Percentiles rank a stretch among this genome's conserved stretches.
These are phyloP conservation scores for Austroboletus olivaceoglutinosus DNA, from an alignment of 1,284 basidiomycete species.

Conservation along the genomic window DNA sequence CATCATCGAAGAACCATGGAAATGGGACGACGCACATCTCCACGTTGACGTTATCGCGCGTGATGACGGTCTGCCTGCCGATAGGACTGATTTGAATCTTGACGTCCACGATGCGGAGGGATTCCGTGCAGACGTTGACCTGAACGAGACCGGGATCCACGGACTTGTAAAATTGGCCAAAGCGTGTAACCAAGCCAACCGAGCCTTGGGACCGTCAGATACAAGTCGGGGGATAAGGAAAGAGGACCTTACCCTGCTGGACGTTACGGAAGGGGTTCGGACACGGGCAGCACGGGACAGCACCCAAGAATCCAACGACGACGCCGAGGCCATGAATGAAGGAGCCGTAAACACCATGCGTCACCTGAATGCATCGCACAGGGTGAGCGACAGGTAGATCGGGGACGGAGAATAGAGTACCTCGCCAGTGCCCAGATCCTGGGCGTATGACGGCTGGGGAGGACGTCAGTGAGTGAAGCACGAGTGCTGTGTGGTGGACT, in stretches of 20 bases:
- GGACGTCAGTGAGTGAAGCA: slow-evolving; percentile 12
- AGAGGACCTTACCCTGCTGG: slow-evolving; percentile 58
- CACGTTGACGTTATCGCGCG: slow-evolving; percentile 87
- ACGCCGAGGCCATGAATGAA: slow-evolving; percentile 68
- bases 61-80: slow-evolving; percentile 82
- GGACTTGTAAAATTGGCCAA: slow-evolving; percentile 92
- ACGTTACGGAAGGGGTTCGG: slow-evolving; percentile 80
- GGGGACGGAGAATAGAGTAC: slow-evolving; percentile 27
- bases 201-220: slow-evolving; percentile 51
- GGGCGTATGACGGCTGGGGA: slow-evolving; percentile 78
- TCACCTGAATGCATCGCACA: slow-evolving; percentile 41
- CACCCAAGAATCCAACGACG: slow-evolving; percentile 65
- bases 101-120: slow-evolving; percentile 82
- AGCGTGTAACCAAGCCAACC: slow-evolving; percentile 88
- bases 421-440: slow-evolving; percentile 76
- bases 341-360: slow-evolving; percentile 86
- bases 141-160: slow-evolving; percentile 92
- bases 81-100: slow-evolving; percentile 92
- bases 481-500: slow-evolving; percentile 13
- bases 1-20: slow-evolving; percentile 5
- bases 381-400: slow-evolving; percentile 3
- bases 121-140: slow-evolving; percentile 92
- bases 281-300: slow-evolving; percentile 83
- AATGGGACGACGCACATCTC: slow-evolving; percentile 67
- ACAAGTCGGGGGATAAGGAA: slow-evolving; percentile 3